Evolutionary conservation across 2,329 filamentous ascomycete species (phyloP).

Genomic region (Clonostachys sp.): DNA sequence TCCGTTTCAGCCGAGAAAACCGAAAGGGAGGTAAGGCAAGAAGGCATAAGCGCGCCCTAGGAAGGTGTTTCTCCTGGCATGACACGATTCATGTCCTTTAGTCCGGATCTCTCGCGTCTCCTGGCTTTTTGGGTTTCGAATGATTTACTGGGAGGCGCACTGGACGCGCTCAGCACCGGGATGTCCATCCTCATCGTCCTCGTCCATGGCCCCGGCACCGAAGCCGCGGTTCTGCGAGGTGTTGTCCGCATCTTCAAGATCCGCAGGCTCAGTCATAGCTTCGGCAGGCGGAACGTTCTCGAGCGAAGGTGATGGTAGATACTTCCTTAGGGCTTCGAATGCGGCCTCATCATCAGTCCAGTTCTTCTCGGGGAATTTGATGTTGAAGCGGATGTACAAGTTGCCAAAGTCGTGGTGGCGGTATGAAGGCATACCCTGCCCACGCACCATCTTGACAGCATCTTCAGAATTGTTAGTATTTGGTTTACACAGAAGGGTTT

Average conservation of each 20-base stretch:
- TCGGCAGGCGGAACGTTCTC: slow-evolving; percentile 69
- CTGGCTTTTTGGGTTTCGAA: too few species aligned
- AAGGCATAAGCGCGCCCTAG: too few species aligned
- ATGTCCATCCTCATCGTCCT: slow-evolving; percentile 75
- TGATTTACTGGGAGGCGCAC: slow-evolving; percentile 76
- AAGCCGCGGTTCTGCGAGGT: slow-evolving; percentile 61
- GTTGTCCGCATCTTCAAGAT: slow-evolving; percentile 80
- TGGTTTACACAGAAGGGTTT: not conserved
- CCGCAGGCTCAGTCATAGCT: slow-evolving; percentile 86
- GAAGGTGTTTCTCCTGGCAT: too few species aligned
- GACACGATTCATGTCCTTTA: too few species aligned
- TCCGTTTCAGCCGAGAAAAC: too few species aligned
- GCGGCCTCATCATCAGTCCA: slow-evolving; percentile 63
- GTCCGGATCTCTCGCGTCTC: too few species aligned
- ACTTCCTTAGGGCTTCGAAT: slow-evolving; percentile 74
- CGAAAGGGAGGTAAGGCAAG: too few species aligned
- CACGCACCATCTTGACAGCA: slow-evolving; percentile 87
- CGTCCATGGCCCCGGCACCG: slow-evolving; percentile 58
- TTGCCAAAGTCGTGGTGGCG: slow-evolving; percentile 95
- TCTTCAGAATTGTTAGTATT: slow-evolving; percentile 43
- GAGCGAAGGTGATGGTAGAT: slow-evolving; percentile 68
- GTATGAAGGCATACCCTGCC: slow-evolving; percentile 95
- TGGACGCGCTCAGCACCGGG: slow-evolving; percentile 75
- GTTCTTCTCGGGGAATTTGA: slow-evolving; percentile 88
- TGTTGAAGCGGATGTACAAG: slow-evolving; percentile 94